phyloP scores from a whole-genome alignment of 176 grass and related monocot species.

The Hordeum marinum region DNA sequence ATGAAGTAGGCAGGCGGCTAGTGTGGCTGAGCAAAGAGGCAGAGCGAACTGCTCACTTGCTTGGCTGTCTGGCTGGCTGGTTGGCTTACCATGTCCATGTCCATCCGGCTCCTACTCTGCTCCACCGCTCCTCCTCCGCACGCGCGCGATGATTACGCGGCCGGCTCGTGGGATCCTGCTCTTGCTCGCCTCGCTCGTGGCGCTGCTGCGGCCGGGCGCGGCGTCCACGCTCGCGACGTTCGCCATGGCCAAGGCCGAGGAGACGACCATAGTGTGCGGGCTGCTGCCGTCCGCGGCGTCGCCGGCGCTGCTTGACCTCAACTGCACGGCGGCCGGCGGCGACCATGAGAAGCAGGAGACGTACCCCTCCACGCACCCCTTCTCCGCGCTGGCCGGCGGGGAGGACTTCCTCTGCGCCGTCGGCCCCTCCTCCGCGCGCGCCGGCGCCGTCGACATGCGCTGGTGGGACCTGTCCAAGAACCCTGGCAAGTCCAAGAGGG shows the following conservation, averaged over 20 bases:
- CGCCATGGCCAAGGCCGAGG: slow-evolving; percentile 48
- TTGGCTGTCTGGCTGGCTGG: not conserved
- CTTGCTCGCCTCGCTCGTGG: not conserved
- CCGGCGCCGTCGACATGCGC: slow-evolving; percentile 47
- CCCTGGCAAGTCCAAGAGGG: slow-evolving; percentile 26
- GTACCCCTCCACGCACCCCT: slow-evolving; percentile 45
- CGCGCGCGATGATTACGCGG: not conserved
- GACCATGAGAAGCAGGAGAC: slow-evolving; percentile 39
- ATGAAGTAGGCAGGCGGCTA: not conserved
- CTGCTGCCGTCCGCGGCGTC: slow-evolving; percentile 35
- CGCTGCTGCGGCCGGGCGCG: not conserved
- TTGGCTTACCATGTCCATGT: slow-evolving; percentile 35
- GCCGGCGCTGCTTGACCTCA: slow-evolving; percentile 42
- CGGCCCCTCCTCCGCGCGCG: not conserved
- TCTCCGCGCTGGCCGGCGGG: slow-evolving; percentile 60
- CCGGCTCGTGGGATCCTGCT: not conserved
- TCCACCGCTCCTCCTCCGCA: not conserved
- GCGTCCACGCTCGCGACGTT: slow-evolving; percentile 51
- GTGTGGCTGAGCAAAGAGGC: not conserved
- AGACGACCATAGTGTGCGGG: slow-evolving; percentile 62
- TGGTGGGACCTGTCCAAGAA: slow-evolving; percentile 69
- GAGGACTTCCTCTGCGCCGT: slow-evolving; percentile 78
- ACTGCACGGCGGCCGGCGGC: slow-evolving; percentile 47
- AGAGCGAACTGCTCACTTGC: not conserved
- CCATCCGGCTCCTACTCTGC: not conserved